Conservation (phyloP, 202 grass and related monocot genomes). For the Eragrostis tef region DNA sequence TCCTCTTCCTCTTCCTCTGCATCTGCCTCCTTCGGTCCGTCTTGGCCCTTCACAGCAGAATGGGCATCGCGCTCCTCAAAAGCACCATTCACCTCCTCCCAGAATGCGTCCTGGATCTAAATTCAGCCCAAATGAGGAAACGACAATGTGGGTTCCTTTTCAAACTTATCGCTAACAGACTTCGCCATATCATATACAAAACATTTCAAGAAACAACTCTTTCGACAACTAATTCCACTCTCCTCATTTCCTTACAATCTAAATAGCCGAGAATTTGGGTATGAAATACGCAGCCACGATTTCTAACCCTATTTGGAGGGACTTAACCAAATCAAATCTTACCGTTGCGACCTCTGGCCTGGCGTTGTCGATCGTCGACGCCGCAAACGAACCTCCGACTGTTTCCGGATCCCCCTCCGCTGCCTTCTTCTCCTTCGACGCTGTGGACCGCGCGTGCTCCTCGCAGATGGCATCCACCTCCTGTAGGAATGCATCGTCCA, state of each 20-base stretch:
- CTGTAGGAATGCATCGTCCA: conserved; percentile 73
- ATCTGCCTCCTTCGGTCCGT: conserved; percentile 24
- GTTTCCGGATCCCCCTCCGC: neutral
- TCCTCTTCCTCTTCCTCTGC: conserved; percentile 42
- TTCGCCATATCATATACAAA: neutral
- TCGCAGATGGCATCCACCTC: conserved; percentile 86
- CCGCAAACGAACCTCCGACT: neutral
- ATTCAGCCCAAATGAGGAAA: conserved; percentile 32
- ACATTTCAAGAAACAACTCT: conserved; percentile 11
- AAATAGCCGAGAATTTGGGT: neutral
- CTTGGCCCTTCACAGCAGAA: conserved; percentile 32
- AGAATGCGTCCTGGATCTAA: conserved; percentile 52
- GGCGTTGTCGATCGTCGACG: neutral
- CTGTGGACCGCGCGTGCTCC: conserved; percentile 58
- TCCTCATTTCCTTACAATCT: neutral
- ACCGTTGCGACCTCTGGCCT: conserved; percentile 37
- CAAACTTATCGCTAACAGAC: neutral
- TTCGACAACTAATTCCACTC: neutral
- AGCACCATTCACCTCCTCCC: conserved; percentile 29
- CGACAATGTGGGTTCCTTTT: neutral
- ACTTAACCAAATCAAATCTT: conserved; percentile 11
- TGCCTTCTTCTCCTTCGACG: conserved; percentile 48
- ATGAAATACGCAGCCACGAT: neutral
- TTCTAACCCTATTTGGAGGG: conserved; percentile 8
- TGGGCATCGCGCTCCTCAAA: conserved; percentile 37